A percentile compares a stretch with the other conserved stretches of the same genome.
phyloP scores from a whole-genome alignment of 768 basidiomycete species.

The Boletus pseudo-olivaceus region DNA sequence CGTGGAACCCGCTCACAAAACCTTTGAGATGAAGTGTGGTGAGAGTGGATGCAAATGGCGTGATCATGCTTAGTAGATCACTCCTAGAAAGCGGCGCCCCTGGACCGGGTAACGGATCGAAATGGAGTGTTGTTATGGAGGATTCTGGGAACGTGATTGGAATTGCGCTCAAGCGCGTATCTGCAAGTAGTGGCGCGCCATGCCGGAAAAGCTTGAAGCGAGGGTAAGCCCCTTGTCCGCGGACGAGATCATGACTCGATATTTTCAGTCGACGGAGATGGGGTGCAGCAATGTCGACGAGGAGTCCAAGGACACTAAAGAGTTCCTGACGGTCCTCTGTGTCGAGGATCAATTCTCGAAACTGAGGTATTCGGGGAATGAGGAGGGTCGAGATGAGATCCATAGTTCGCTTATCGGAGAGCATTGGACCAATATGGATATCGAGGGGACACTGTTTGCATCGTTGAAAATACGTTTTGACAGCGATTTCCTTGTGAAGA shows the following conservation, averaged over 20 bases:
- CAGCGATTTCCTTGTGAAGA: conserved; percentile 25
- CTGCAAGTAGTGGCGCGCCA: conserved; percentile 30
- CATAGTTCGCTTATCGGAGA: conserved; percentile 22
- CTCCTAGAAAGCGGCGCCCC: conserved; percentile 26
- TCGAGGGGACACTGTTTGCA: conserved; percentile 32
- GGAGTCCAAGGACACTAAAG: conserved; percentile 20
- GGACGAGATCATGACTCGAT: conserved; percentile 23
- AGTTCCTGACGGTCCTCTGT: conserved; percentile 32
- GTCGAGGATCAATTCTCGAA: conserved; percentile 32
- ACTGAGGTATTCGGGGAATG: conserved; percentile 29
- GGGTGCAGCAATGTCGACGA: conserved; percentile 24
- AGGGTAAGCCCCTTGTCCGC: conserved; percentile 25
- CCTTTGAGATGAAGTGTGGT: conserved; percentile 31
- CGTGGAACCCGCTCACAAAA: conserved; percentile 32
- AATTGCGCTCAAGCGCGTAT: conserved; percentile 32
- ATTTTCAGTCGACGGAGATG: conserved; percentile 28
- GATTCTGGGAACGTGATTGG: conserved; percentile 30
- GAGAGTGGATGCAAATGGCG: conserved; percentile 26
- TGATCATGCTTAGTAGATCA: conserved; percentile 29
- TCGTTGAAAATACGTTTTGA: conserved; percentile 30
- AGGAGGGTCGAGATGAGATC: conserved; percentile 27
- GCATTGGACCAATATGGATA: conserved; percentile 30
- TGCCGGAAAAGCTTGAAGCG: conserved; percentile 31
- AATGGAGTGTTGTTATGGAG: conserved; percentile 30
- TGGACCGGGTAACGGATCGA: conserved; percentile 33